Percentiles rank a stretch among this genome's conserved stretches.
phyloP scores from a whole-genome alignment of 2,329 filamentous ascomycete genomes.

The Neofusicoccum laricinum region DNA sequence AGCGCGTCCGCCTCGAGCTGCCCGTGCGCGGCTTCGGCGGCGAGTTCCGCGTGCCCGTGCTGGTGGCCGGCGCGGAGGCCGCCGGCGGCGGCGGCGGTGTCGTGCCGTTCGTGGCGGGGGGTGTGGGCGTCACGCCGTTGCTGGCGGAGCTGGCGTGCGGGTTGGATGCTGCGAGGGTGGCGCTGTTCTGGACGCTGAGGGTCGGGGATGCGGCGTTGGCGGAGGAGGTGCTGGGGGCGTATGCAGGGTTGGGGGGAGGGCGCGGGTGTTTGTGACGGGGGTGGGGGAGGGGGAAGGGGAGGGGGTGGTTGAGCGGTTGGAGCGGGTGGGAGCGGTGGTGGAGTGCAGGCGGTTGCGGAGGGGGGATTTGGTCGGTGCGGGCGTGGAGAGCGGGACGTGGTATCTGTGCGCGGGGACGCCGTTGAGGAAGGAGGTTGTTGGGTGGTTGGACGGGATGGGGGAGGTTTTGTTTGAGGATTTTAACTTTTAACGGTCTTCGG shows the following conservation, averaged over 20 bases:
- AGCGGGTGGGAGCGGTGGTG: conserved; percentile 22
- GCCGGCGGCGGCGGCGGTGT: too few relatives aligned
- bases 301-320: conserved; percentile 32
- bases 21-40: conserved; percentile 73
- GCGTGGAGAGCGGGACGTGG: conserved; percentile 38
- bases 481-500: conserved; percentile 42
- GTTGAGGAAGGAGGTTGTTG: conserved; percentile 48
- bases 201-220: conserved; percentile 62
- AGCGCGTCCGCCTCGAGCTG: conserved; percentile 52
- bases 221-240: conserved; percentile 54
- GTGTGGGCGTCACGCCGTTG: conserved; percentile 80
- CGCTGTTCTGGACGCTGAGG: conserved; percentile 67
- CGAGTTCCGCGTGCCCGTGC: conserved; percentile 40
- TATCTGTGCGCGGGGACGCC: conserved; percentile 58
- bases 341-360: conserved; percentile 46
- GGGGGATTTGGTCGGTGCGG: conserved; percentile 36
- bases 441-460: conserved; percentile 46
- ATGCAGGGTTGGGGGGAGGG: conserved; percentile 51
- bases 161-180: conserved; percentile 46
- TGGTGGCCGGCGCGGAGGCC: too few relatives aligned
- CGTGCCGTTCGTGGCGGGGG: conserved; percentile 67
- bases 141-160: conserved; percentile 61
- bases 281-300: conserved; percentile 31
- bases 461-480: conserved; percentile 53
- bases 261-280: conserved; percentile 66